Conservation (phyloP, 352 stramenopile genomes). For the Globisporangium spiculum region DNA sequence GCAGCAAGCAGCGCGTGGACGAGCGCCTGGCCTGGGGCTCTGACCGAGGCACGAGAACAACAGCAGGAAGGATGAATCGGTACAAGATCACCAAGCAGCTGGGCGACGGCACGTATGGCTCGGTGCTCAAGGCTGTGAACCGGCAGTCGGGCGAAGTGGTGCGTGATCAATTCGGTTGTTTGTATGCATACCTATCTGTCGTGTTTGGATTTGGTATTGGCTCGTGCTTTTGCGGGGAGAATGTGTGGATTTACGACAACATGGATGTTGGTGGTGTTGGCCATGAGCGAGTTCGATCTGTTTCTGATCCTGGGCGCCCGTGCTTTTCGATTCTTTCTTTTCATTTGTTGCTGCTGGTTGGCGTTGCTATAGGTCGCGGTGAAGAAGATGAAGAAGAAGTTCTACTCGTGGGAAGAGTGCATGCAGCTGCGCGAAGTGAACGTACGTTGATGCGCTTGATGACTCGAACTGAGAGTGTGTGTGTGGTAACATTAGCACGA, state of each 20-base stretch:
- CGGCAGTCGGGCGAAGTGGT: conserved; percentile 92
- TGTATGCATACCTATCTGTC: background rate
- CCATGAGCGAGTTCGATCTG: background rate
- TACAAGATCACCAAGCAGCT: conserved; percentile 96
- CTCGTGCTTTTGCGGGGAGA: background rate
- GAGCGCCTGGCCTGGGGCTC: background rate
- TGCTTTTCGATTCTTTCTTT: background rate
- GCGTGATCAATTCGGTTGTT: conserved; percentile 15
- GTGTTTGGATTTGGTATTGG: background rate
- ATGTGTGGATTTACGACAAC: background rate
- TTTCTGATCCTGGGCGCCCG: background rate
- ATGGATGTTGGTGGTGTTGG: background rate
- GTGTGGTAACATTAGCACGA: background rate
- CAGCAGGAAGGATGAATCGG: conserved; percentile 76
- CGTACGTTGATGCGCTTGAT: conserved; percentile 40
- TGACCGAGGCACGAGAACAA: background rate
- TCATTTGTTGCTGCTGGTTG: background rate
- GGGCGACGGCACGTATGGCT: conserved; percentile 95
- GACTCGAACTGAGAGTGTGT: background rate
- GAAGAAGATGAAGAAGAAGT: conserved; percentile 98
- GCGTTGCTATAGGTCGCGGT: conserved; percentile 80
- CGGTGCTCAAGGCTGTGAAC: conserved; percentile 94
- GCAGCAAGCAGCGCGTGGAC: background rate
- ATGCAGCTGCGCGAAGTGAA: conserved; percentile 97
- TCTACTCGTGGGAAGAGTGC: conserved; percentile 95